phyloP scores from a whole-genome alignment of 768 basidiomycete species.

The Tylopilus plumbeoviolaceoides region DNA sequence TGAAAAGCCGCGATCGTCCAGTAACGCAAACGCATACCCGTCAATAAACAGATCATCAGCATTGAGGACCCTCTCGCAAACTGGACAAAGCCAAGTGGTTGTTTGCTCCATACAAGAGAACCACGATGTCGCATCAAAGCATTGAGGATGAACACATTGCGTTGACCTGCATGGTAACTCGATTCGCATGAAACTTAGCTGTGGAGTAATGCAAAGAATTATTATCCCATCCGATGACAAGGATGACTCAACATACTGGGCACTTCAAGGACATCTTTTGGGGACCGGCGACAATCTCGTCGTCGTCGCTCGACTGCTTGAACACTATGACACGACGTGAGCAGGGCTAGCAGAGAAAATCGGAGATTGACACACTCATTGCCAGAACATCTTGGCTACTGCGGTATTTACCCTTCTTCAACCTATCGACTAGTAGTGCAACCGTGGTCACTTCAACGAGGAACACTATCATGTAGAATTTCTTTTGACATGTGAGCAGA shows the following conservation, averaged over 20 bases:
- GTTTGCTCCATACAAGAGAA: conserved; percentile 94
- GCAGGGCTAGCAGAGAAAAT: not conserved
- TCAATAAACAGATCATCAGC: conserved; percentile 86
- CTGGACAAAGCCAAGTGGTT: conserved; percentile 93
- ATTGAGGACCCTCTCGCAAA: conserved; percentile 78
- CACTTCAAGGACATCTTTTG: conserved; percentile 91
- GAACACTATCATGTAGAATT: conserved; percentile 82
- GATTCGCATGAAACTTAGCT: conserved; percentile 87
- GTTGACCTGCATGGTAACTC: conserved; percentile 79
- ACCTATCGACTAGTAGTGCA: conserved; percentile 59
- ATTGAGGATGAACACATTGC: conserved; percentile 87
- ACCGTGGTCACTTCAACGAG: conserved; percentile 78
- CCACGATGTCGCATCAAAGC: conserved; percentile 95
- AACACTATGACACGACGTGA: conserved; percentile 44
- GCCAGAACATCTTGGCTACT: conserved; percentile 60
- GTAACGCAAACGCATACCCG: conserved; percentile 51
- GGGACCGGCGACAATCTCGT: conserved; percentile 87
- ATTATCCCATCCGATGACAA: not conserved
- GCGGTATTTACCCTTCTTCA: conserved; percentile 65
- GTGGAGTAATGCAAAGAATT: conserved; percentile 1
- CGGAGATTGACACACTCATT: conserved; percentile 49
- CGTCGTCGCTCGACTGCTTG: conserved; percentile 61
- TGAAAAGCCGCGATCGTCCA: not conserved
- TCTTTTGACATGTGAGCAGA: conserved; percentile 56
- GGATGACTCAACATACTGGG: conserved; percentile 57